Percentiles rank a stretch among this genome's conserved stretches.
Evolutionary conservation across 805 yeast species (phyloP).

Genomic region (Yamadazyma phyllophila): DNA sequence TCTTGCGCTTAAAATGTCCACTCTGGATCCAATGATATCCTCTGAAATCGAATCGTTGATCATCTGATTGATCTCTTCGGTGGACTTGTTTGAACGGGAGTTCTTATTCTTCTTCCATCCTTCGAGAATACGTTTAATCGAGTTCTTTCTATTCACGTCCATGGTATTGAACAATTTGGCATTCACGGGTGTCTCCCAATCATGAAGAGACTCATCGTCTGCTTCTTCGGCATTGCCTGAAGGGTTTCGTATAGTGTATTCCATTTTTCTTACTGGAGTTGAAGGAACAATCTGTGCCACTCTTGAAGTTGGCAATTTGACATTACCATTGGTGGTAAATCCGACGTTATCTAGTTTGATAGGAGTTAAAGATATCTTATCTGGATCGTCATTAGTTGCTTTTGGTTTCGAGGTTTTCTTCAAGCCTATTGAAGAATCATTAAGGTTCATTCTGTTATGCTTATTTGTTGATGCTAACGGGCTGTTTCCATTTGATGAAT

Average conservation of each 20-base stretch:
- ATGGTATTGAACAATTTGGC: conserved; percentile 2
- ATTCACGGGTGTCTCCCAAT: conserved; percentile 11
- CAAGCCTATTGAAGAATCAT: conserved; percentile 39
- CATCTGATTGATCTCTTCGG: conserved; percentile 17
- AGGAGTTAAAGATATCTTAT: conserved; percentile 11
- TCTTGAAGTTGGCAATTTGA: conserved; percentile 51
- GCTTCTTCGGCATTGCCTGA: background rate
- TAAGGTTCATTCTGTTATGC: conserved; percentile 35
- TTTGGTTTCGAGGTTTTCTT: conserved; percentile 20
- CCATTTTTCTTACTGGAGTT: conserved; percentile 67
- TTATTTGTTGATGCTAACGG: conserved; percentile 7
- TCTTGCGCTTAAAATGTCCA: conserved; percentile 68
- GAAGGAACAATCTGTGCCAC: conserved; percentile 53
- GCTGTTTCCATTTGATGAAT: background rate
- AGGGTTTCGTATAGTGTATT: conserved; percentile 22
- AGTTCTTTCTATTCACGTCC: conserved; percentile 28
- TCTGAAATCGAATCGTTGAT: conserved; percentile 19
- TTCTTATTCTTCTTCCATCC: conserved; percentile 40
- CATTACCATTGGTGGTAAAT: conserved; percentile 48
- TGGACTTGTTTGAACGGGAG: conserved; percentile 11
- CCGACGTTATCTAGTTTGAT: conserved; percentile 28
- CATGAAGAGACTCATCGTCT: background rate
- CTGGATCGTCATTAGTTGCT: background rate
- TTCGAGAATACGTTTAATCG: conserved; percentile 37
- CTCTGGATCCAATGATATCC: conserved; percentile 31